Base-by-base conservation (phyloP, 1,284 basidiomycete species). In the Exobasidium cylindrosporum region DNA sequence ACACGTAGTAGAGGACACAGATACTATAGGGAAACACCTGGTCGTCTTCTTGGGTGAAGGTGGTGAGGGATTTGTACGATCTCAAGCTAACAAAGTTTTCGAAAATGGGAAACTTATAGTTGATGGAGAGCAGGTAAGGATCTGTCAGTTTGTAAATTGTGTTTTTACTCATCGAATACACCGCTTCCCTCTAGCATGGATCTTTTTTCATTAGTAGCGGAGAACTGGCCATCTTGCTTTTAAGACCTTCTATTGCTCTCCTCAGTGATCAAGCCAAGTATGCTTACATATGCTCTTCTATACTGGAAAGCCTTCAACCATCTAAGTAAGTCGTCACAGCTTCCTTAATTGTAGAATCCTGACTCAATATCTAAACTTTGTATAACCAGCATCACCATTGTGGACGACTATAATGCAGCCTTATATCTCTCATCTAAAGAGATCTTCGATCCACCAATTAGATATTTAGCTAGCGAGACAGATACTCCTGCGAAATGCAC, bases 391-490 rank as follows among this genome's bases (percentile, higher is more conserved):
- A 11, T 55, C 53, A 26, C 21, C 21, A 44, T 55, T 29, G 40
- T 55, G 3, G 53, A 55, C 31, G 53, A 55, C n/a, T 55, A 55
- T 28, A 30, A 35, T 35, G 14, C 53, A 4, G 32, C 31, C 3
- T 28, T 55, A 21, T 55, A 55, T 55, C 53, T 55, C 4, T 55
- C 53, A n/a, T n/a, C n/a, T 2, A 26, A 6, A 35, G 53, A 35
- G 30, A 11, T 23, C 26, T 44, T 31, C 23, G 31, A 31, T 3
- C 14, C n/a, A 23, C 53, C 53, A 6, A 44, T 55, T 28, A 21
- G 53, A 35, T 6, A 30, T 26, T 24, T 55, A n/a, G n/a, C n/a
- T n/a, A n/a, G n/a, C n/a, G 24, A 28, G n/a, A n/a, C 49, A 3
- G 7, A n/a, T 31, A 14, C n/a, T 17, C 4, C 49, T 40, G 53